Evolutionary conservation across 306 rosid genomes (phyloP), one percentile per base, ranked within the genome.

Genomic region (Cucurbita ficifolia): DNA sequence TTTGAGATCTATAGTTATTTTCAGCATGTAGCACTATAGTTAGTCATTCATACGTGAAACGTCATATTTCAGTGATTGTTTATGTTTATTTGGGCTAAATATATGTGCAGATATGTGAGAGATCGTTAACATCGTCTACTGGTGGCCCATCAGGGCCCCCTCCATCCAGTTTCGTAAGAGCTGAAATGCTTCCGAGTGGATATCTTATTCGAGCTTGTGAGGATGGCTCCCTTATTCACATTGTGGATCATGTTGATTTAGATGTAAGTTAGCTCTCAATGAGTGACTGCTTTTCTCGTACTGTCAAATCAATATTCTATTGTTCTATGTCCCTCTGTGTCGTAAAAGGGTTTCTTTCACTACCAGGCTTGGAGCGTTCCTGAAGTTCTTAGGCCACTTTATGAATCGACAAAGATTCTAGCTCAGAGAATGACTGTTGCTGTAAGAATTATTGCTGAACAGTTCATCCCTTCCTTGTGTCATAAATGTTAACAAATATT

Each of bases 141-240:
- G 91, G 96, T 69, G 99, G 99, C 19, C 97, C 97, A 8, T 24
- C 84, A 0, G 96, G 96, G 24, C 95, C 97, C 75, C 72, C 97
- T 50, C 14, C 90, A 43, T 61, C 97, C 5, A 86, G 81, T 86
- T 94, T 90, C 5, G 83, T 86, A 4, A 85, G 99, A 83, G 99
- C 97, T 40, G 97, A 94, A 77, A 79, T 94, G 95, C 97, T 90
- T 74, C 96, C 99, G 0, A 94, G 99, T 58, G 99, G 99, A n/a
- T 94, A 74, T 76, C 89, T 94, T 8, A 86, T 94, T 82, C 82
- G 99, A 59, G 96, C 95, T 8, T 94, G 97, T 46, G 98, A 94
- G 77, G 98, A 97, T 4, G 97, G 98, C 75, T 91, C 99, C 57
- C 91, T 90, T 52, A 94, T 94, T 78, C 87, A 91, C 80, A 89